Evolutionary conservation across 192 early-diverging fungal genomes (phyloP), one percentile per base, ranked within the genome.

Genomic region (Funneliformis mosseae): DNA sequence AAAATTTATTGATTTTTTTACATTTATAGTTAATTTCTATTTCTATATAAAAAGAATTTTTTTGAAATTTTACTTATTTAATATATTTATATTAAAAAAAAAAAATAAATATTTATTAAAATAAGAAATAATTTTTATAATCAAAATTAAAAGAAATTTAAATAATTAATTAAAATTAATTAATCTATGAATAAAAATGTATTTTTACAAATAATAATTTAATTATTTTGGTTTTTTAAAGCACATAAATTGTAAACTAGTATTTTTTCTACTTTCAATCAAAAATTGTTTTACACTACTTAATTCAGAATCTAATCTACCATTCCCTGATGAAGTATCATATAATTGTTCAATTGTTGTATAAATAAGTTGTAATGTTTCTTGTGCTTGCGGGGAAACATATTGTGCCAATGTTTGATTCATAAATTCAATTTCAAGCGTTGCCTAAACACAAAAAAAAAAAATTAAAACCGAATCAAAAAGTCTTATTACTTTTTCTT

Each of bases 381-480:
- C 88, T 55, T 86, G 87, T 8, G 94, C 90, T 18, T 85, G 78
- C 16, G 90, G 83, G 6, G 90, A 92, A 78, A 95, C 88, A 84
- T 95, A 99, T 79, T 90, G 87, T 25, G 91, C 84, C 45, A 99
- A 81, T 2, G 93, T 95, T 82, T 93, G 93, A 79, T 95, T 91
- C 81, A 98, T 92, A 75, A 97, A 94, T 83, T 96, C 92, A 72
- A 92, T 94, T 85, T 99, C 97, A 8, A 97, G 84, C 8, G 93
- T 95, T n/a, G 94, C 96, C 88, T 92, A 66, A 43, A 60, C 42
- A 63, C 10, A 43, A 43, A 42, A n/a, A 18, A 9, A 7, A 14
- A 43, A 63, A 60, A 25, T 14, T 63, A 39, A 64, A 63, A 0
- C 7, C 11, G 18, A 0, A 33, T 41, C n/a, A n/a, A 27, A 62